Evolutionary conservation across 305 asterid genomes (phyloP), one percentile per base, ranked within the genome.

Genomic region (Rubia tinctorum): DNA sequence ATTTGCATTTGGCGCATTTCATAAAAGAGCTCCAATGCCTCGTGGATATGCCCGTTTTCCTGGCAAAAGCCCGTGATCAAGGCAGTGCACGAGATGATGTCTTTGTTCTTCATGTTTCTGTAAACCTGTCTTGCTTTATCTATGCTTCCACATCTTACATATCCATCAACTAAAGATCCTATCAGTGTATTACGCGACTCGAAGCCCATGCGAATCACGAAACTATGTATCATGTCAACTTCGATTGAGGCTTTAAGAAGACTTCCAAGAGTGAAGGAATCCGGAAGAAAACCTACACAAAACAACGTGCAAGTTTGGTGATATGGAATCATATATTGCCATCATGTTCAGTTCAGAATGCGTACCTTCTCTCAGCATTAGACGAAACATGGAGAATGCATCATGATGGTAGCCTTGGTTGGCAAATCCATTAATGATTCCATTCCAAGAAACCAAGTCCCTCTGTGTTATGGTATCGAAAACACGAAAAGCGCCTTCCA

Each of bases 371-470:
- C 74, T 55, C 34, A 55, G 53, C 66, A 70, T 53, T 55, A 34
- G 66, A n/a, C 20, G 44, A 55, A 88, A 85, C 69, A 79, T 64
- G 34, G 23, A 62, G 74, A 83, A 64, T 1, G 87, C 87, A 71
- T 80, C 53, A 40, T 71, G 15, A 10, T 42, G 63, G 70, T 77
- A 77, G 40, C 87, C 87, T 66, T 76, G 88, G 51, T 79, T 80
- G 51, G 83, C 84, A 71, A 80, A 86, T 68, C 91, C 93, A 79
- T 84, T 85, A 77, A 88, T 85, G 83, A 88, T 79, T 34, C 79
- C 80, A 84, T 88, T 88, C 91, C 93, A 88, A 53, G 83, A 84
- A 13, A 86, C 87, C 80, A 83, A 81, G 74, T 88, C 93, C 72
- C 87, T 85, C 25, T 68, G 76, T 58, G 74, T 68, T 85, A 85